phyloP scores from a whole-genome alignment of 2,329 filamentous ascomycete species.

The Dactylonectria estremocensis region DNA sequence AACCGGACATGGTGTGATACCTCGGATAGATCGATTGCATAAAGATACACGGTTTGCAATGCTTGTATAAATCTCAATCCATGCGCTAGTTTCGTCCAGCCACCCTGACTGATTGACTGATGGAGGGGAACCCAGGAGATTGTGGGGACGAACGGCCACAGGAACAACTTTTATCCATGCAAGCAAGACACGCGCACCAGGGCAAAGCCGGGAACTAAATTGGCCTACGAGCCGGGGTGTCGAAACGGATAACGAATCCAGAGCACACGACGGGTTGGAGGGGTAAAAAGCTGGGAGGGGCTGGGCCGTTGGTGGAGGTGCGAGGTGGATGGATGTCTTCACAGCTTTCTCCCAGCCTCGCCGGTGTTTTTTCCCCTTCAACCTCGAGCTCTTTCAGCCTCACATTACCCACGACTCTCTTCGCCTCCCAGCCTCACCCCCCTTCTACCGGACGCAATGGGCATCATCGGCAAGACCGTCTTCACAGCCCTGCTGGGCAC shows the following conservation, averaged over 20 bases:
- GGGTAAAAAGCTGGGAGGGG: not conserved
- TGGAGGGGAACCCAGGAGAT: no score
- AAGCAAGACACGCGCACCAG: no score
- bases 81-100: not conserved
- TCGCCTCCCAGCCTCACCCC: not conserved
- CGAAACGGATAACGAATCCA: no score
- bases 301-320: slow-evolving; percentile 12
- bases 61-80: not conserved
- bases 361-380: not conserved
- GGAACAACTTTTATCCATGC: no score
- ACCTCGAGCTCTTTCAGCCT: not conserved
- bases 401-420: not conserved
- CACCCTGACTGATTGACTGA: no score
- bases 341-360: not conserved
- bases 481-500: slow-evolving; percentile 64
- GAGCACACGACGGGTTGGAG: no score
- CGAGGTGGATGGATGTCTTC: not conserved
- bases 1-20: not conserved
- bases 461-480: slow-evolving; percentile 65
- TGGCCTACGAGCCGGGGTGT: no score
- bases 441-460: slow-evolving; percentile 58
- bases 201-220: no score
- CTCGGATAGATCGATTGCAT: not conserved
- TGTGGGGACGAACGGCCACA: no score
- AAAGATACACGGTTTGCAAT: not conserved